These are phyloP conservation scores for Pythium aquatile DNA, from an alignment of 352 stramenopile genomes.

Conservation along the genomic window DNA sequence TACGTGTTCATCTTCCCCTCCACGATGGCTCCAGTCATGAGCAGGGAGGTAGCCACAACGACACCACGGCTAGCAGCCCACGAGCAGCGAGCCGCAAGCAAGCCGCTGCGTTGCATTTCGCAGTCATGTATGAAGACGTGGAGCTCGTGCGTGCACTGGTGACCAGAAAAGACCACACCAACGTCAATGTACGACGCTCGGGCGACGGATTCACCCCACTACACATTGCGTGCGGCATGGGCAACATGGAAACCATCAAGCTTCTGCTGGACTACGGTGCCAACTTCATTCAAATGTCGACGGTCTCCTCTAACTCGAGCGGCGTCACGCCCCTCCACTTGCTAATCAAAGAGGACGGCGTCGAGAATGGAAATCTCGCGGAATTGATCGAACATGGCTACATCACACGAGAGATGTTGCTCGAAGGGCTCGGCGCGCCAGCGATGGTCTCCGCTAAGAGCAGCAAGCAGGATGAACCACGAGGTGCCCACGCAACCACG, in stretches of 20 bases:
- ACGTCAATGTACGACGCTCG: constrained; percentile 58
- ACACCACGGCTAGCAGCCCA: neutral
- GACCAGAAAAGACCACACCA: constrained; percentile 31
- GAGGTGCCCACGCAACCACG: neutral
- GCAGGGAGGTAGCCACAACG: constrained; percentile 8
- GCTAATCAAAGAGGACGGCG: constrained; percentile 47
- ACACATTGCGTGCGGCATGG: constrained; percentile 61
- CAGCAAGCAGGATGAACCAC: constrained; percentile 12
- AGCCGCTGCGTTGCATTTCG: constrained; percentile 56
- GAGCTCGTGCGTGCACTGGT: constrained; percentile 41
- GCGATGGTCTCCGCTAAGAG: constrained; percentile 3
- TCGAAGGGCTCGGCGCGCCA: constrained; percentile 31
- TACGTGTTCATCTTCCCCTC: constrained; percentile 59
- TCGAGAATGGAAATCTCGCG: constrained; percentile 47
- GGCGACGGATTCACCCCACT: constrained; percentile 64
- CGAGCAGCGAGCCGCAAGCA: constrained; percentile 37
- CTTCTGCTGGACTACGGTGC: constrained; percentile 52
- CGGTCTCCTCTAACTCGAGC: constrained; percentile 30
- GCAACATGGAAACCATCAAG: constrained; percentile 46
- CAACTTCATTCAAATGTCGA: constrained; percentile 52
- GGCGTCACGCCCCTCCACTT: constrained; percentile 53
- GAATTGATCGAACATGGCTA: constrained; percentile 40
- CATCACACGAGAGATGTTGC: constrained; percentile 40
- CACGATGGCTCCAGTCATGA: constrained; percentile 27
- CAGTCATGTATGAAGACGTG: constrained; percentile 59